A percentile compares a stretch with the other conserved stretches of the same genome.
Conservation (phyloP, 1,284 basidiomycete species). For the Malassezia psittaci region DNA sequence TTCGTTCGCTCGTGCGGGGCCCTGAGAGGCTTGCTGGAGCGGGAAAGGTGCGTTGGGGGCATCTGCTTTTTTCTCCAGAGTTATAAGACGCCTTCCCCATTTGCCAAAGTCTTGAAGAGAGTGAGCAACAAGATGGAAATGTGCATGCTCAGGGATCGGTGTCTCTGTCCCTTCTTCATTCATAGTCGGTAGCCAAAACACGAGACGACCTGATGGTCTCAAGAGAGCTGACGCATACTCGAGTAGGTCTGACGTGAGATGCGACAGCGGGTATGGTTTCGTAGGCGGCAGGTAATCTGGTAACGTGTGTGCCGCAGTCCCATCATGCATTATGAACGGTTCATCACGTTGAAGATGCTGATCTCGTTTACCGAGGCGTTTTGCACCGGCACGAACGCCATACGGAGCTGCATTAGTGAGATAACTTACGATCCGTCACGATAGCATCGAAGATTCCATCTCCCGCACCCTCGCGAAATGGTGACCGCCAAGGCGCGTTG, state of each 20-base stretch:
- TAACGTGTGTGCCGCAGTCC: conserved; percentile 22
- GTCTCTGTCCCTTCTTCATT: conserved; percentile 27
- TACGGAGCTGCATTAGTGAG: conserved; percentile 52
- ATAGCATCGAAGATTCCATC: conserved; percentile 79
- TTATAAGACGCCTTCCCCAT: conserved; percentile 63
- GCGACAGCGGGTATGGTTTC: conserved; percentile 82
- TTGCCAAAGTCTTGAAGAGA: conserved; percentile 87
- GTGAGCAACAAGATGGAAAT: conserved; percentile 59
- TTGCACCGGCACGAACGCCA: conserved; percentile 90
- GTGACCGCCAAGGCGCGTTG: conserved; percentile 69
- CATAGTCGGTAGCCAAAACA: conserved; percentile 58
- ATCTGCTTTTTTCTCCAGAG: conserved; percentile 30
- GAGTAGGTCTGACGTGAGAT: conserved; percentile 71
- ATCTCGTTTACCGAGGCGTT: conserved; percentile 66
- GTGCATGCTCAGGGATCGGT: conserved; percentile 15
- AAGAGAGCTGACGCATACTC: conserved; percentile 72
- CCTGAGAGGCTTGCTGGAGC: conserved; percentile 2
- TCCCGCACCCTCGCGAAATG: conserved; percentile 49
- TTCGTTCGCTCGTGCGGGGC: conserved; percentile 24
- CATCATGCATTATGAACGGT: conserved; percentile 44
- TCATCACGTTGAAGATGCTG: conserved; percentile 44
- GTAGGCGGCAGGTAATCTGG: conserved; percentile 56
- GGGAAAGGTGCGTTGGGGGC: not conserved
- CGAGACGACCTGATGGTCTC: conserved; percentile 73
- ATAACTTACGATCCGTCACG: conserved; percentile 35